Base-by-base conservation (phyloP, 1,139 yeast genomes). In the Yamadazyma membranifaciens region DNA sequence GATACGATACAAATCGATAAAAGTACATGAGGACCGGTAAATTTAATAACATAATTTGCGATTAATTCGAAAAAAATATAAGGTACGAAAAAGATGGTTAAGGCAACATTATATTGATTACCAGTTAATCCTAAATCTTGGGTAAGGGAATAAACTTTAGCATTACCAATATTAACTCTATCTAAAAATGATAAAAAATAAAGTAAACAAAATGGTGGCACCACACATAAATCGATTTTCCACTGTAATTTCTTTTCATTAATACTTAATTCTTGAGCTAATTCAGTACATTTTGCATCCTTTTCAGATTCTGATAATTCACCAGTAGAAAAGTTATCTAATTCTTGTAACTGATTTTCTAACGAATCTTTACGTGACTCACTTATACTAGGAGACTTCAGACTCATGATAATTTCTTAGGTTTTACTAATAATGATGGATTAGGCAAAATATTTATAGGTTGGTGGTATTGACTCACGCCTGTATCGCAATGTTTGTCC, bases 81-180 rank as follows among this genome's bases (percentile, higher is more conserved):
- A 7, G 89, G 89, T 14, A 83, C 83, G 52, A 83, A 85, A 58
- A 85, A 85, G 9, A 84, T 73, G 11, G 87, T 81, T 52, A 78
- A 66, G 2, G 86, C 80, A 31, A 71, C 72, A 53, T 81, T 81
- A 63, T 75, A 84, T 56, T 83, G 84, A 49, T 71, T 69, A 4
- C 85, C 83, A 2, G 62, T 59, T 43, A 84, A 66, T 17, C 64
- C 51, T 38, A 83, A 63, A 39, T 79, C 83, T 5, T 55, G 59
- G 22, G 73, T 63, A 62, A 84, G 64, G 9, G 89, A 89, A 48
- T 83, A 82, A 44, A 82, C 71, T 46, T 78, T 78, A 16, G 92
- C 92, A 56, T 84, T 84, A 31, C 88, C 80, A 43, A 84, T 82
- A 56, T 83, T 84, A 39, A 83, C 87, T 56, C 89, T 69, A 56